A percentile compares a stretch with the other conserved stretches of the same genome.
These are phyloP conservation scores for Termitomyces sp. DNA, from an alignment of 1,284 basidiomycete genomes.

Conservation along the genomic window DNA sequence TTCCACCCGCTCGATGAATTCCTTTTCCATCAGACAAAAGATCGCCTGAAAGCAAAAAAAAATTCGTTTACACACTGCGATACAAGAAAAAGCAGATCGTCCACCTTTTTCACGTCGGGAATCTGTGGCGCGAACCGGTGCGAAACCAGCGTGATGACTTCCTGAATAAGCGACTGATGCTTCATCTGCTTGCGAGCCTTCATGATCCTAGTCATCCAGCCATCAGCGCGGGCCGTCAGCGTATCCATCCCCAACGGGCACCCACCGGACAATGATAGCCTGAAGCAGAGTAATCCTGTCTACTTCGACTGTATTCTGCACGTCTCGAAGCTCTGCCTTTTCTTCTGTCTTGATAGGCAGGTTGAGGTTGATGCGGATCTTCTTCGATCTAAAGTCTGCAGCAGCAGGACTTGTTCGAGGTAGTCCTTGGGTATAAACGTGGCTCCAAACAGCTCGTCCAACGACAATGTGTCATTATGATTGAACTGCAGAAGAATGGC, in stretches of 20 bases:
- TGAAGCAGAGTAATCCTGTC: slow-evolving; percentile 97
- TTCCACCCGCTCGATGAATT: slow-evolving; percentile 86
- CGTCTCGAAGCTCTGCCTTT: slow-evolving; percentile 87
- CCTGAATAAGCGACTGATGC: slow-evolving; percentile 84
- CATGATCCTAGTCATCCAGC: slow-evolving; percentile 78
- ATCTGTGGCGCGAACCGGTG: slow-evolving; percentile 80
- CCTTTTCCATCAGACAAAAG: slow-evolving; percentile 87
- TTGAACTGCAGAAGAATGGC: slow-evolving; percentile 89
- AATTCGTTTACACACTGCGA: neutral
- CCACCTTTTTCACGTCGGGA: slow-evolving; percentile 79
- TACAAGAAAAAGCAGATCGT: neutral
- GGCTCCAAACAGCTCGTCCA: slow-evolving; percentile 69
- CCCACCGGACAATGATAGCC: slow-evolving; percentile 91
- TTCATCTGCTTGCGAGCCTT: slow-evolving; percentile 96
- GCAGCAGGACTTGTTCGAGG: slow-evolving; percentile 63
- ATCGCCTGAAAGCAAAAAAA: slow-evolving; percentile 81
- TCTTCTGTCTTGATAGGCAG: slow-evolving; percentile 91
- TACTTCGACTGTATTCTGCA: slow-evolving; percentile 95
- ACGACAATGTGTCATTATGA: slow-evolving; percentile 70
- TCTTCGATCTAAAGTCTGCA: slow-evolving; percentile 94
- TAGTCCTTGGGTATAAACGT: slow-evolving; percentile 75
- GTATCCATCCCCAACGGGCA: slow-evolving; percentile 2
- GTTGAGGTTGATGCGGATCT: slow-evolving; percentile 93
- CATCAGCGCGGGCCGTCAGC: neutral
- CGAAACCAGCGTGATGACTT: slow-evolving; percentile 83